Evolutionary conservation across 768 basidiomycete species (phyloP), one percentile per base, ranked within the genome.

Genomic region (Suillus americanus): DNA sequence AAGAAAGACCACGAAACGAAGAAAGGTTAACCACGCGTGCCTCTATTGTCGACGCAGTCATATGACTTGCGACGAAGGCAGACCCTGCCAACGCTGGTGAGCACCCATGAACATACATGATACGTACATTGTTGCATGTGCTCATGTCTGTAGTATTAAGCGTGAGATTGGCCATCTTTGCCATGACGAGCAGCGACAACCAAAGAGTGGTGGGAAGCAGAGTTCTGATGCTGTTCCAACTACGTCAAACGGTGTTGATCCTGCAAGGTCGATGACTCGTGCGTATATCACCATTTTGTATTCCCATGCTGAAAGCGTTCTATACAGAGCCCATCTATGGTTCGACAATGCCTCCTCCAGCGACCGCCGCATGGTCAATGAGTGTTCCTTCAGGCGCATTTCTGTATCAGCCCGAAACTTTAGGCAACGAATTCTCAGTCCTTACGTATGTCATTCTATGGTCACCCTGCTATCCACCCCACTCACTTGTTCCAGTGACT

Each of bases 151-250:
- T 70, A 96, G 95, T 71, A 94, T 98, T 71, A 98, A 98, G 76
- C 88, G 97, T 45, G 96, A 98, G 76, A 98, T 98, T 66, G 93
- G 94, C 0, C 94, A 97, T 79, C 81, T 97, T 16, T 97, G 95
- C 72, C 91, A 94, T 69, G 96, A 97, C 75, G 94, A 96, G 72
- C 86, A 86, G 64, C 82, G 87, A 56, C 81, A 83, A 1, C 65
- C 68, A 1, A 87, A 86, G 71, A 75, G 72, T 20, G 67, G 72
- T 50, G 82, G 82, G 10, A 88, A 87, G 65, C 79, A 81, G 25
- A 41, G 35, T 59, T 41, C 38, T 41, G 73, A 75, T 23, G 74
- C 18, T 59, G 10, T 59, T 7, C 38, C 25, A 64, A 57, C 74
- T 0, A 20, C 77, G 13, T 43, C 79, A 43, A 67, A 66, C 16